Conservation (phyloP, 176 grass and related monocot genomes). For the Poa annua region DNA sequence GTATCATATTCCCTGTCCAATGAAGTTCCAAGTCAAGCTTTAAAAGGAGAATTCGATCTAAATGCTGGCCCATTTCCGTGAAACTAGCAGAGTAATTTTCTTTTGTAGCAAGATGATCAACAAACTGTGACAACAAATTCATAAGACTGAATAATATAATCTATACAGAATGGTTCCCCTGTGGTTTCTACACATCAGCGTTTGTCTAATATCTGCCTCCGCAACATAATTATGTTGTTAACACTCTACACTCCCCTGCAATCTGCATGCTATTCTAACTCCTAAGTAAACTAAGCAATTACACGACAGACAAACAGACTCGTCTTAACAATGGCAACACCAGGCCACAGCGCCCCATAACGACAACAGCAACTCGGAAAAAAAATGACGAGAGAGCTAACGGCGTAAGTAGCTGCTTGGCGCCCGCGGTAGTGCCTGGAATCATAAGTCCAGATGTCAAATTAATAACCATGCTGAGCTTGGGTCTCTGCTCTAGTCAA, state of each 20-base stretch:
- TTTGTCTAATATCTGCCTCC: slow-evolving; percentile 33
- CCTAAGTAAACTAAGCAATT: slow-evolving; percentile 20
- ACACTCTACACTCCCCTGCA: slow-evolving; percentile 41
- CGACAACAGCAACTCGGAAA: no score
- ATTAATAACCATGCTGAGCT: slow-evolving; percentile 12
- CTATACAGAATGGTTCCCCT: slow-evolving; percentile 62
- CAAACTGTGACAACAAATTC: slow-evolving; percentile 24
- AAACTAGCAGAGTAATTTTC: no score
- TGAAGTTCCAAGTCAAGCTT: not conserved
- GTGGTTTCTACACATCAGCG: slow-evolving; percentile 62
- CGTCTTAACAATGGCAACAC: not conserved
- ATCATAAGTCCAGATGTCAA: slow-evolving; percentile 22
- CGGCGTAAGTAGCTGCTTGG: not conserved
- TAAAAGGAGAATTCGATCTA: no score
- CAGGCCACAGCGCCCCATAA: not conserved
- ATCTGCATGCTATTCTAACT: slow-evolving; percentile 39
- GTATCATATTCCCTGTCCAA: no score
- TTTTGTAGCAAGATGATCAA: not conserved
- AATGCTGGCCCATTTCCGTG: no score
- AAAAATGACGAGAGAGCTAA: not conserved
- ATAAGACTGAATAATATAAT: slow-evolving; percentile 66
- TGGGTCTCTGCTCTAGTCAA: slow-evolving; percentile 26
- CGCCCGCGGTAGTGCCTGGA: not conserved
- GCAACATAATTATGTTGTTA: slow-evolving; percentile 47
- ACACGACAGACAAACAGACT: not conserved